These are phyloP conservation scores for Rubus parviflorus DNA, from an alignment of 306 rosid species.

Conservation along the genomic window DNA sequence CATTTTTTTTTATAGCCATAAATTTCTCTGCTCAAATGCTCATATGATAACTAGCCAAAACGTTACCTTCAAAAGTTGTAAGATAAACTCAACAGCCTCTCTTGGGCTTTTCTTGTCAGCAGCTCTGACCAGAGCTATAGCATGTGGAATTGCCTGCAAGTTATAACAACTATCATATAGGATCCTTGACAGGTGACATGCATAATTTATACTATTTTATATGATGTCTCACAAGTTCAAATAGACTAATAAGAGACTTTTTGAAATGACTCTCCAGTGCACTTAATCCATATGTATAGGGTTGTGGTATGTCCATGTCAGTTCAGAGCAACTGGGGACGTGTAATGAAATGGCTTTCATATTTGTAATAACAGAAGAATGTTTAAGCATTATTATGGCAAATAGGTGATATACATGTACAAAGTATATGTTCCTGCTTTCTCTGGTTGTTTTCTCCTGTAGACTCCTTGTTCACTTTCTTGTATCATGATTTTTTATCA, in stretches of 20 bases:
- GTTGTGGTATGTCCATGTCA: background rate
- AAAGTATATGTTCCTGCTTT: background rate
- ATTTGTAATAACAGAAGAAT: background rate
- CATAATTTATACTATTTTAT: background rate
- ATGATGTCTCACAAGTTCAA: background rate
- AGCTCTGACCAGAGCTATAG: conserved; percentile 81
- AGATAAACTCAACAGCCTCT: conserved; percentile 92
- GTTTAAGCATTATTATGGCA: background rate
- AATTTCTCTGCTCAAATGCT: background rate
- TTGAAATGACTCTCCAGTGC: background rate
- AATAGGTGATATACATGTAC: background rate
- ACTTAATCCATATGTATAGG: background rate
- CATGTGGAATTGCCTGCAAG: conserved; percentile 92
- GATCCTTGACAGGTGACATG: background rate
- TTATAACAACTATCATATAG: conserved; percentile 4
- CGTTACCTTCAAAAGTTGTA: conserved; percentile 85
- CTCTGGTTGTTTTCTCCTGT: background rate
- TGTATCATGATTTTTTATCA: background rate
- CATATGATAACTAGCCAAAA: background rate
- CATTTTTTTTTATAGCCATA: background rate
- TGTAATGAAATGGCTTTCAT: background rate
- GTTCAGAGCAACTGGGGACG: background rate
- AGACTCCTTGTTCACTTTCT: background rate
- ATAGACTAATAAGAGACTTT: background rate
- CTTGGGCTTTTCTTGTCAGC: conserved; percentile 93